Conservation (phyloP, 2,329 filamentous ascomycete species). For the Diaporthe longicolla region DNA sequence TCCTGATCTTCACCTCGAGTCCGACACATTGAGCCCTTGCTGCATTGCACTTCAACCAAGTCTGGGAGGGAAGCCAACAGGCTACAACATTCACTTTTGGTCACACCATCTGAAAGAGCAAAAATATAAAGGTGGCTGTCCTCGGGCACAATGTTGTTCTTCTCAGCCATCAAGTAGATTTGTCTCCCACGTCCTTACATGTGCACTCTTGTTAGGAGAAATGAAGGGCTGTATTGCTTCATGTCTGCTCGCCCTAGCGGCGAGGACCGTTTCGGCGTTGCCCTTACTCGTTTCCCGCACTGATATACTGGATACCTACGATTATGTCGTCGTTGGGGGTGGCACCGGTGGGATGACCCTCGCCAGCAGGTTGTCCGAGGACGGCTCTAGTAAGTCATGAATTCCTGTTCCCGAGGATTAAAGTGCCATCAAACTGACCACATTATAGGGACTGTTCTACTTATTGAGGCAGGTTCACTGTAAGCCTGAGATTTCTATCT, state of each 20-base stretch:
- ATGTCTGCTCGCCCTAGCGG: background rate
- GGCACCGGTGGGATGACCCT: conserved; percentile 39
- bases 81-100: background rate
- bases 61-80: background rate
- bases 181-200: background rate
- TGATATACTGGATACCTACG: conserved; percentile 31
- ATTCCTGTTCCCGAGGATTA: too few species aligned
- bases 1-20: background rate
- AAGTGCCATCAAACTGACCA: background rate
- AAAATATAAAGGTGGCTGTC: background rate
- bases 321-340: conserved; percentile 40
- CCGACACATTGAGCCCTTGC: background rate
- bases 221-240: background rate
- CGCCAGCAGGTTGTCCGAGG: conserved; percentile 33
- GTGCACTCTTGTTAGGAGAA: background rate
- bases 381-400: background rate
- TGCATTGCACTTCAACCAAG: too few species aligned
- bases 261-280: conserved; percentile 12
- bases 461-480: conserved; percentile 2
- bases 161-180: background rate
- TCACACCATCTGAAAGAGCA: too few species aligned
- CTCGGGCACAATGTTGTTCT: background rate
- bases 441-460: background rate
- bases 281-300: conserved; percentile 3
- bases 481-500: background rate